Conservation (phyloP, 2,329 filamentous ascomycete species). For the Penicillium occitanis region DNA sequence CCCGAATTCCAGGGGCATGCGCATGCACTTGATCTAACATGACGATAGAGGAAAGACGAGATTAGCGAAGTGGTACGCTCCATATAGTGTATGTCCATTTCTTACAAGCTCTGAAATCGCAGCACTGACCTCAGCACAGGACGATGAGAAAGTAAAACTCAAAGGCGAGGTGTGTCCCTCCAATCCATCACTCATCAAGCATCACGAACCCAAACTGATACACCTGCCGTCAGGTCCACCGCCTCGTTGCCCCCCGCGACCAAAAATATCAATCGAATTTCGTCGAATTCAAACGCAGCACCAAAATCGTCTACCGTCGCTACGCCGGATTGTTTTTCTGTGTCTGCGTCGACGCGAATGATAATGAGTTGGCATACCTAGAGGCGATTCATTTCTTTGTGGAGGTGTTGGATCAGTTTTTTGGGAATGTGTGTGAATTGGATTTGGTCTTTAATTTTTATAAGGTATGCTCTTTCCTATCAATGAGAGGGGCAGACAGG, state of each 20-base stretch:
- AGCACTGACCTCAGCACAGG: slow-evolving; percentile 47
- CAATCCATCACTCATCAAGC: background rate
- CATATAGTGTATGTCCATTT: slow-evolving; percentile 67
- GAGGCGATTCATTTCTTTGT: slow-evolving; percentile 99
- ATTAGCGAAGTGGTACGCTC: slow-evolving; percentile 97
- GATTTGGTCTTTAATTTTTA: slow-evolving; percentile 78
- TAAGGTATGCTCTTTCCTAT: slow-evolving; percentile 49
- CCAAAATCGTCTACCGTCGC: slow-evolving; percentile 95
- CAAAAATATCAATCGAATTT: slow-evolving; percentile 99
- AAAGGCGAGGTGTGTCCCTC: slow-evolving; percentile 77
- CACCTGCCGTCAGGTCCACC: slow-evolving; percentile 69
- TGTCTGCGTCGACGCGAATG: slow-evolving; percentile 97
- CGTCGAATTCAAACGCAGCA: slow-evolving; percentile 71
- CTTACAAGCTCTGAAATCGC: background rate
- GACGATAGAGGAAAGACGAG: slow-evolving; percentile 85
- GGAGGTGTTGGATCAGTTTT: slow-evolving; percentile 96
- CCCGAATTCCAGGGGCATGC: slow-evolving; percentile 4
- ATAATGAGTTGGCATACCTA: slow-evolving; percentile 94
- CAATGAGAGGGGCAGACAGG: background rate
- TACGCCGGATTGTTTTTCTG: slow-evolving; percentile 99
- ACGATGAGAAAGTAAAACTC: slow-evolving; percentile 98
- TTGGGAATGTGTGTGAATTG: slow-evolving; percentile 97
- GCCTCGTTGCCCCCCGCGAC: slow-evolving; percentile 93
- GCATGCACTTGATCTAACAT: slow-evolving; percentile 24
- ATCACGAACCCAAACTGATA: background rate